Conservation (phyloP, 2,329 filamentous ascomycete genomes). For the Colletotrichum graminicola region DNA sequence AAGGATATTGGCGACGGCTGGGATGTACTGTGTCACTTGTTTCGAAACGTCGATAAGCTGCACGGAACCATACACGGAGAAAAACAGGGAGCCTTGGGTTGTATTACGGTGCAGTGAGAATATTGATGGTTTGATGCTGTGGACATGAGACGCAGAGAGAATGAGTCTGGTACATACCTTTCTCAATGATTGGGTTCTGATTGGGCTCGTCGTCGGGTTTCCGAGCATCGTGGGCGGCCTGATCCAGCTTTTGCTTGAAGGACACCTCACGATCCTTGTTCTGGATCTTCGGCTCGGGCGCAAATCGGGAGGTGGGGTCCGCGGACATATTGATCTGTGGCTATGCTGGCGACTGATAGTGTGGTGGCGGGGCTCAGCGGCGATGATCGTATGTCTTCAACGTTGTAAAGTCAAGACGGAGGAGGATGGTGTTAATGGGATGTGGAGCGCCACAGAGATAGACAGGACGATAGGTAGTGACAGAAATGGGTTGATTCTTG, state of each 20-base stretch:
- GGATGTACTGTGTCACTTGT: conserved; percentile 59
- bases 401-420: conserved; percentile 17
- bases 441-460: neutral
- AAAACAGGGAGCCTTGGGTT: conserved; percentile 1
- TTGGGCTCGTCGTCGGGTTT: conserved; percentile 44
- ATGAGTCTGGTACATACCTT: conserved; percentile 50
- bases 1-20: conserved; percentile 57
- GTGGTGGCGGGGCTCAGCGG: neutral
- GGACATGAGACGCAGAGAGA: neutral
- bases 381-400: conserved; percentile 13
- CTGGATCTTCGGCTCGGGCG: conserved; percentile 34
- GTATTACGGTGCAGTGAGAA: neutral
- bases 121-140: neutral
- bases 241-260: conserved; percentile 61
- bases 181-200: conserved; percentile 56
- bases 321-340: conserved; percentile 28
- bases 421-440: neutral
- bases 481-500: neutral
- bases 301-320: conserved; percentile 34
- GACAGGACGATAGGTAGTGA: conserved; percentile 22
- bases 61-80: conserved; percentile 3
- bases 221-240: conserved; percentile 53
- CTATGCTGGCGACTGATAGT: neutral
- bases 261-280: conserved; percentile 44
- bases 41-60: conserved; percentile 33